A percentile compares a stretch with the other conserved stretches of the same genome.
These are phyloP conservation scores for Penicillium nucicola DNA, from an alignment of 495 filamentous ascomycete species.

Conservation along the genomic window DNA sequence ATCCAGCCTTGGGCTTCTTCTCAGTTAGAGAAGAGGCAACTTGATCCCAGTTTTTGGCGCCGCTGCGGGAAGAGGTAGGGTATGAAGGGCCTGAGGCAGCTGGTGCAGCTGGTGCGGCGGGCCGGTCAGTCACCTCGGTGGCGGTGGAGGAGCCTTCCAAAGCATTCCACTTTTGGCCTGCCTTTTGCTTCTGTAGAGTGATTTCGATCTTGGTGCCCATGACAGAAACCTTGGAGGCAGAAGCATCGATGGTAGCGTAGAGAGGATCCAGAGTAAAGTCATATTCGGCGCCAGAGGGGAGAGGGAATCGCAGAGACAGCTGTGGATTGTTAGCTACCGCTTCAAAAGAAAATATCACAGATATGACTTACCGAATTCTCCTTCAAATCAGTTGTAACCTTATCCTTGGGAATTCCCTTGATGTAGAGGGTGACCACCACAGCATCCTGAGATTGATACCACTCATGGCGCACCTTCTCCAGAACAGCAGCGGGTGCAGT, in stretches of 20 bases:
- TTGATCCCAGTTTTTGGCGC: slow-evolving; percentile 92
- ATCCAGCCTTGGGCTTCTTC: slow-evolving; percentile 31
- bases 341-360: neutral
- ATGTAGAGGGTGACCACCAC: slow-evolving; percentile 69
- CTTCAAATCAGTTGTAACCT: slow-evolving; percentile 55
- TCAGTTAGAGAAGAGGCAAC: slow-evolving; percentile 55
- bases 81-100: slow-evolving; percentile 57
- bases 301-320: slow-evolving; percentile 66
- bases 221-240: slow-evolving; percentile 57
- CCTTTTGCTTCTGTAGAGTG: slow-evolving; percentile 60
- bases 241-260: slow-evolving; percentile 60
- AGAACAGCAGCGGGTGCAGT: neutral
- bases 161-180: slow-evolving; percentile 71
- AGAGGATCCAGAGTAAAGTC: slow-evolving; percentile 71
- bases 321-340: slow-evolving; percentile 15
- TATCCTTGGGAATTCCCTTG: slow-evolving; percentile 67
- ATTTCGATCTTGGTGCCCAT: slow-evolving; percentile 85
- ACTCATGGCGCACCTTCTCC: slow-evolving; percentile 70
- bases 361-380: slow-evolving; percentile 43
- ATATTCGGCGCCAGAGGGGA: slow-evolving; percentile 55
- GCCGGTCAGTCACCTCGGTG: slow-evolving; percentile 27
- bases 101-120: slow-evolving; percentile 20
- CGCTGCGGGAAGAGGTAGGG: slow-evolving; percentile 81
- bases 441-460: slow-evolving; percentile 68
- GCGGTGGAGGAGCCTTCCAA: slow-evolving; percentile 54